A percentile compares a stretch with the other conserved stretches of the same genome.
These are phyloP conservation scores for Amanita muscaria DNA, from an alignment of 768 basidiomycete genomes.

Conservation along the genomic window DNA sequence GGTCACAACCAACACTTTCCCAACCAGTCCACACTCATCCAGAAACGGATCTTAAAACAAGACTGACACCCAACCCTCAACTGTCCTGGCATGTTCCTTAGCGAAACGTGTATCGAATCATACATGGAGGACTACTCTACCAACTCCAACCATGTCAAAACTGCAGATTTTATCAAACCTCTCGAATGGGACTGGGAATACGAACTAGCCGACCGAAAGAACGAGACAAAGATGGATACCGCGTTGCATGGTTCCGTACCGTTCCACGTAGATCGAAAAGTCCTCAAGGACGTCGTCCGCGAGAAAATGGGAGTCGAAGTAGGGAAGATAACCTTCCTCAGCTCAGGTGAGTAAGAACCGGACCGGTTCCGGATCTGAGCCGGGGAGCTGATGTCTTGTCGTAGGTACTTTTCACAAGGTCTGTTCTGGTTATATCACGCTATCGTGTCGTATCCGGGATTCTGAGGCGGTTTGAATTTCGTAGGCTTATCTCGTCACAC, in stretches of 20 bases:
- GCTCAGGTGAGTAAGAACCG: constrained; percentile 45
- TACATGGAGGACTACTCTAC: too few species aligned
- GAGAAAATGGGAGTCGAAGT: constrained; percentile 62
- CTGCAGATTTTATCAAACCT: background rate
- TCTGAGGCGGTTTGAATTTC: too few species aligned
- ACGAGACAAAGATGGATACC: constrained; percentile 55
- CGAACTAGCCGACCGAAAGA: constrained; percentile 62
- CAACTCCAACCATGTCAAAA: too few species aligned
- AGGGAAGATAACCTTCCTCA: constrained; percentile 63
- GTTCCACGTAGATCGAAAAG: constrained; percentile 67
- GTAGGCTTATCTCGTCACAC: constrained; percentile 71
- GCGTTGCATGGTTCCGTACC: constrained; percentile 53
- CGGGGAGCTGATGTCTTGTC: constrained; percentile 8
- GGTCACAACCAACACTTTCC: too few species aligned
- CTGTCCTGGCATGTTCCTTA: too few species aligned
- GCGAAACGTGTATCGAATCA: too few species aligned
- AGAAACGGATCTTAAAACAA: too few species aligned
- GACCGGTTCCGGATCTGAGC: background rate
- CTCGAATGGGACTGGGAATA: constrained; percentile 64
- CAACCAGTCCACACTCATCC: too few species aligned
- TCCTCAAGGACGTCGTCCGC: constrained; percentile 69
- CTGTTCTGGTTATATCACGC: constrained; percentile 7
- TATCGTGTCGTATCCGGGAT: too few species aligned
- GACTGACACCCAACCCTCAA: too few species aligned
- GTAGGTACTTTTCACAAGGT: constrained; percentile 83